Base-by-base conservation (phyloP, 768 basidiomycete genomes). In the Collybia mongolica region DNA sequence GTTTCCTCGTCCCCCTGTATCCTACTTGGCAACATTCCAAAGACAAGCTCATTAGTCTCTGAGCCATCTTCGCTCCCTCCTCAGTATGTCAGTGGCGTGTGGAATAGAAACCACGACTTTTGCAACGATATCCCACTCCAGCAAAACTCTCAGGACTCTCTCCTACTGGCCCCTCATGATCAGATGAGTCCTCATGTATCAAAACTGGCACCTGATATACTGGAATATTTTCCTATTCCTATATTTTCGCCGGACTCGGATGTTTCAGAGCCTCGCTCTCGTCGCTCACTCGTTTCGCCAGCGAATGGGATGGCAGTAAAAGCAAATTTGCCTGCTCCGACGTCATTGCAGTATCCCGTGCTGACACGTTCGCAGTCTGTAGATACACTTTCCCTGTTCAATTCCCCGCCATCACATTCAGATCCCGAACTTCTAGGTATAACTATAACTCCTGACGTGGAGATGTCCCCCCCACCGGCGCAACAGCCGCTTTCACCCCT, bases 381-480 rank as follows among this genome's bases (percentile, higher is more conserved):
- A 11, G 57, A 59, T 39, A 60, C 49, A 44, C 52, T 49, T 5
- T 55, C 43, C 5, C 43, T 56, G 23, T 51, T 51, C 28, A 37
- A 18, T 22, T 44, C 37, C 29, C 42, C 39, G 23, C 41, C 44
- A 8, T 19, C 35, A 14, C 18, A 14, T 36, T 22, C 24, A 32
- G 2, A 12, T 28, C 15, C 28, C 18, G 9, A 11, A 19, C 7
- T 20, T 32, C 17, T 23, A 5, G n/a, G 37, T 15, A n/a, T 22
- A 18, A 5, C 4, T 28, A 5, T 5, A 23, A 29, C 20, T 44
- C 17, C 43, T 17, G 17, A 9, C n/a, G 17, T 18, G 8, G 9
- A 44, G 11, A 32, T 14, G 2, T 11, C 24, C 19, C 36, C 35
- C 44, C 9, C 44, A 46, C 24, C 19, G 8, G 32, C 14, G 6